Conservation (phyloP, 1,284 basidiomycete species). For the Ustilago cynodontis region DNA sequence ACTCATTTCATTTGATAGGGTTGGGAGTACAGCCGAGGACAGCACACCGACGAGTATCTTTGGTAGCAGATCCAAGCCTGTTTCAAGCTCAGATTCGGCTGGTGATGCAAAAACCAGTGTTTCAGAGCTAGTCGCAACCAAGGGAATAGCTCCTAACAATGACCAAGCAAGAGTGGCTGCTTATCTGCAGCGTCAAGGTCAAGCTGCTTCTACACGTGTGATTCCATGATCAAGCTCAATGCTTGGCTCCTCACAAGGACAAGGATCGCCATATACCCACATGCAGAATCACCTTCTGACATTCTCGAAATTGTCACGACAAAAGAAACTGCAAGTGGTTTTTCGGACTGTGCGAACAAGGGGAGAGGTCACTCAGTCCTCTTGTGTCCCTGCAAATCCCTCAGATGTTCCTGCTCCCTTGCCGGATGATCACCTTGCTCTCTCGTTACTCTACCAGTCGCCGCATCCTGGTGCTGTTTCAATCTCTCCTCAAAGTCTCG, state of each 20-base stretch:
- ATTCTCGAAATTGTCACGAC: not conserved
- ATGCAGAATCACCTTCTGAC: not conserved
- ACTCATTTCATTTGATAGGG: slow-evolving; percentile 21
- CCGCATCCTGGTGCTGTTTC: slow-evolving; percentile 8
- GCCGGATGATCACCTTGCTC: slow-evolving; percentile 9
- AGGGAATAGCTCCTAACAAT: slow-evolving; percentile 14
- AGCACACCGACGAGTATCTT: slow-evolving; percentile 22
- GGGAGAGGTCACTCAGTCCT: slow-evolving; percentile 6
- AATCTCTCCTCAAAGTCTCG: slow-evolving; percentile 5
- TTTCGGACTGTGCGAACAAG: too few relatives aligned
- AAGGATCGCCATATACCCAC: not conserved
- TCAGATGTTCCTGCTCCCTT: slow-evolving; percentile 13
- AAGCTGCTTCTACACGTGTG: not conserved
- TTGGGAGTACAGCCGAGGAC: slow-evolving; percentile 8
- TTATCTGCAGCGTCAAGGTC: slow-evolving; percentile 22
- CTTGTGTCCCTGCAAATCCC: slow-evolving; percentile 18
- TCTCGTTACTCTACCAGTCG: not conserved
- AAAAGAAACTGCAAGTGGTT: too few relatives aligned
- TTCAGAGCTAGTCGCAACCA: not conserved
- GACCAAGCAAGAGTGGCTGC: slow-evolving; percentile 32
- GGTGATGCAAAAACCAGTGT: too few relatives aligned
- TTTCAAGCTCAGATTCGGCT: not conserved
- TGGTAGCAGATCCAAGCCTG: slow-evolving; percentile 6
- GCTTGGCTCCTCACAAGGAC: not conserved
- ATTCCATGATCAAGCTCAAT: slow-evolving; percentile 7